Conservation (phyloP, 768 basidiomycete species). For the Xerocomellus chrysenteron region DNA sequence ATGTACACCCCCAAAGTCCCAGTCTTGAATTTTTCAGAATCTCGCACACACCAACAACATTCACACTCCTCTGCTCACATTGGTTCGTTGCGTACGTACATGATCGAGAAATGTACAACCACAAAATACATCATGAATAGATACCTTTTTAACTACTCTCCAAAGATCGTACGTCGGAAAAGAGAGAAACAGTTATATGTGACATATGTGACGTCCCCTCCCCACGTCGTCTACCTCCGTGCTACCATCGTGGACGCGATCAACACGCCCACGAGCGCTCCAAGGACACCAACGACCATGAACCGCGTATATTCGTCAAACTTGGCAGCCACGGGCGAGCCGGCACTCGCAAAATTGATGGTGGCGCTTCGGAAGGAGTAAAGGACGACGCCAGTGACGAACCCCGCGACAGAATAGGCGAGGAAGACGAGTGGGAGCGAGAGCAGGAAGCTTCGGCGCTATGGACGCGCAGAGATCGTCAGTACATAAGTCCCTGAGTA, state of each 20-base stretch:
- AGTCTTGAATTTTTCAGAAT: not conserved
- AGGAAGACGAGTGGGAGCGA: conserved; percentile 75
- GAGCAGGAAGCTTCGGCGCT: conserved; percentile 56
- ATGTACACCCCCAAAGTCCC: too few relatives aligned
- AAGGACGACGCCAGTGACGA: conserved; percentile 61
- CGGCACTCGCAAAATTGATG: conserved; percentile 35
- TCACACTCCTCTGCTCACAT: too few relatives aligned
- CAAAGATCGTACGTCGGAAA: not conserved
- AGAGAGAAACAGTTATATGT: not conserved
- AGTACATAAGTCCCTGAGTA: not conserved
- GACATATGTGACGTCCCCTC: not conserved
- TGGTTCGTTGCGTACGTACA: not conserved
- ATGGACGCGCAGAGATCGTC: not conserved
- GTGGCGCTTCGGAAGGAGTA: conserved; percentile 62
- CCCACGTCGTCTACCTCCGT: conserved; percentile 13
- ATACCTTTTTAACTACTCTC: not conserved
- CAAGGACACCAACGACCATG: conserved; percentile 63
- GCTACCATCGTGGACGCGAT: conserved; percentile 45
- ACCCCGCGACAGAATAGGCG: conserved; percentile 66
- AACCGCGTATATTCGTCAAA: conserved; percentile 64
- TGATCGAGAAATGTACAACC: not conserved
- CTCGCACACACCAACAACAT: too few relatives aligned
- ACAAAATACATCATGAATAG: conserved; percentile 4
- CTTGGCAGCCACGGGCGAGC: conserved; percentile 35
- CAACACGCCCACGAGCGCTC: conserved; percentile 61